phyloP scores from a whole-genome alignment of 257 asterid genomes.

The Solanum sejunctum region DNA sequence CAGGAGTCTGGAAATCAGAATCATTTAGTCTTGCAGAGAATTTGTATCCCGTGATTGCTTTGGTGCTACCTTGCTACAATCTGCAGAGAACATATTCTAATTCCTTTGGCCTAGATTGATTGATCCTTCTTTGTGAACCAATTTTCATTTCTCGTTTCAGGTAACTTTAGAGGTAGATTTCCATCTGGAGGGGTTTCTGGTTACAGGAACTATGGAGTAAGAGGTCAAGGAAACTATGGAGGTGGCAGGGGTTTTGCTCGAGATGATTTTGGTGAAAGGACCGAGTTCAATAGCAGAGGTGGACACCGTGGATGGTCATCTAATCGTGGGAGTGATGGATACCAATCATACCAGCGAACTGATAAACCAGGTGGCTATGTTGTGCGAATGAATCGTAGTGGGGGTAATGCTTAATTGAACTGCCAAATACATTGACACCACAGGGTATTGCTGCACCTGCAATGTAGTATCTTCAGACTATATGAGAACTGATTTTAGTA shows the following conservation, averaged over 20 bases:
- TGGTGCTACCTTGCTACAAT: neutral
- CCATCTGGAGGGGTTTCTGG: constrained; percentile 59
- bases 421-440: neutral
- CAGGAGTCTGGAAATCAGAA: neutral
- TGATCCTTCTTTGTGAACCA: neutral
- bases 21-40: neutral
- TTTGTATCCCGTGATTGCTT: neutral
- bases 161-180: constrained; percentile 49
- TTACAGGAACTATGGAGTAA: constrained; percentile 66
- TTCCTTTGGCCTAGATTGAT: neutral
- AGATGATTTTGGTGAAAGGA: constrained; percentile 46
- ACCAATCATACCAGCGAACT: constrained; percentile 25
- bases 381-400: constrained; percentile 23
- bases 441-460: neutral
- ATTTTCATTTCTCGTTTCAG: constrained; percentile 11
- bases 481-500: neutral
- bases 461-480: neutral
- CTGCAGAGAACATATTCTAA: neutral
- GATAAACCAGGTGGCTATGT: constrained; percentile 16
- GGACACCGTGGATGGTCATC: constrained; percentile 43
- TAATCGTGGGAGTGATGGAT: constrained; percentile 50
- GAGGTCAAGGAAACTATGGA: constrained; percentile 70
- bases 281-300: constrained; percentile 45
- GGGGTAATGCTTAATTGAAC: constrained; percentile 13
- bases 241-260: constrained; percentile 57